Conservation (phyloP, 1,284 basidiomycete genomes). For the Thelephora terrestris region DNA sequence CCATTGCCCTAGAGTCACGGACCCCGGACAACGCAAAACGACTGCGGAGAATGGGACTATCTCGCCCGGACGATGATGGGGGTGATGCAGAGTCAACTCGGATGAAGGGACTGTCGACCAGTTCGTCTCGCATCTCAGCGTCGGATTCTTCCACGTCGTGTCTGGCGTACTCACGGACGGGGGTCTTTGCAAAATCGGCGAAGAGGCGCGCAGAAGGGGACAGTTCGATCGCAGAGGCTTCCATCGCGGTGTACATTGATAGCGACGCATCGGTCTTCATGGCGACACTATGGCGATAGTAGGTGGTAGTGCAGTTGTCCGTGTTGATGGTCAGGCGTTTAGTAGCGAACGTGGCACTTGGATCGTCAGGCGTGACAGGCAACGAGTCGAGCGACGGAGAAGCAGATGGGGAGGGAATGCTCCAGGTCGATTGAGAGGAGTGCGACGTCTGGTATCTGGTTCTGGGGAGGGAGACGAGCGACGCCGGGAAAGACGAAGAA, state of each 20-base stretch:
- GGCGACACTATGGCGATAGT: slow-evolving; percentile 39
- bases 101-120: background rate
- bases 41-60: background rate
- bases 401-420: slow-evolving; percentile 19
- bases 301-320: slow-evolving; percentile 37
- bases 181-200: slow-evolving; percentile 25
- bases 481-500: slow-evolving; percentile 14
- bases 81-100: background rate
- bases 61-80: background rate
- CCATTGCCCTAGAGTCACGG: background rate
- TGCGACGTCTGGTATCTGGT: slow-evolving; percentile 17
- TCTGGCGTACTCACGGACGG: slow-evolving; percentile 8
- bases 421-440: slow-evolving; percentile 19
- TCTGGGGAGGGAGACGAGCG: slow-evolving; percentile 15
- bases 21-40: background rate
- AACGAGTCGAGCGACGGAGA: slow-evolving; percentile 21
- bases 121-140: background rate
- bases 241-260: slow-evolving; percentile 64
- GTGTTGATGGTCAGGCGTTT: slow-evolving; percentile 53
- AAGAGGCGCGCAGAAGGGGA: slow-evolving; percentile 34
- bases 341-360: slow-evolving; percentile 21
- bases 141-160: slow-evolving; percentile 3
- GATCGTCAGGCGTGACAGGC: slow-evolving; percentile 38
- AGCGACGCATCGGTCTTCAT: slow-evolving; percentile 47
- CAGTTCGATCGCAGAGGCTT: slow-evolving; percentile 42